Evolutionary conservation across 2,329 filamentous ascomycete species (phyloP), one percentile per base, ranked within the genome.

Genomic region (Lomentospora prolificans): DNA sequence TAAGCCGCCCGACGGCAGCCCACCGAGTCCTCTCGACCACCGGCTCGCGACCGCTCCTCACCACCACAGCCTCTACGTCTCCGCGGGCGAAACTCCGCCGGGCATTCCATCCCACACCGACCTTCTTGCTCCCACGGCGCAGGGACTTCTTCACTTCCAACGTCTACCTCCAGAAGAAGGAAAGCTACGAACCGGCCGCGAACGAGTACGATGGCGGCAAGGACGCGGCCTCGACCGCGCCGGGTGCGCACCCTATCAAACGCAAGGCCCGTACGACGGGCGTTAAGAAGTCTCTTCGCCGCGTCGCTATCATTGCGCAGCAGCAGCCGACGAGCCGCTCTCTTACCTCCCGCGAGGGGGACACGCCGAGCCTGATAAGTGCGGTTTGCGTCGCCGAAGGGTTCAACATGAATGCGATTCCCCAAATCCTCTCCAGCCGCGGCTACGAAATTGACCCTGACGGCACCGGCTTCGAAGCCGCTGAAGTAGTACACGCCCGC

Each of bases 301-400:
- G 90, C 57, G 90, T 95, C 10, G 90, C 91, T 30, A 87, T 90
- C 17, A 90, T 94, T 63, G 90, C 91, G 17, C 90, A 96, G 65
- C 76, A 76, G 59, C 69, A 73, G n/a, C 51, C 58, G 5, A 57
- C 58, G 30, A 65, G 64, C 10, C 19, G 54, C 17, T 9, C 22
- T 10, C 17, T 19, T 6, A 25, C 8, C 7, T 3, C n/a, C n/a
- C 30, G 25, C n/a, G 17, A 19, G 14, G 46, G 46, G 41, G 27
- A 22, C n/a, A 67, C 48, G 14, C 48, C 25, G n/a, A 28, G 19
- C 61, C 31, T 57, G 14, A 77, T 85, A 60, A 80, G 73, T 58
- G 82, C 83, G 17, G 77, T 83, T 30, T 85, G 81, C 61, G 73
- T 85, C 12, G 80, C 81, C 56, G 82, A 85, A 64, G 75, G 78